Percentiles rank a stretch among this genome's conserved stretches.
Evolutionary conservation across 306 rosid genomes (phyloP).

Genomic region (Sesbania bispinosa): DNA sequence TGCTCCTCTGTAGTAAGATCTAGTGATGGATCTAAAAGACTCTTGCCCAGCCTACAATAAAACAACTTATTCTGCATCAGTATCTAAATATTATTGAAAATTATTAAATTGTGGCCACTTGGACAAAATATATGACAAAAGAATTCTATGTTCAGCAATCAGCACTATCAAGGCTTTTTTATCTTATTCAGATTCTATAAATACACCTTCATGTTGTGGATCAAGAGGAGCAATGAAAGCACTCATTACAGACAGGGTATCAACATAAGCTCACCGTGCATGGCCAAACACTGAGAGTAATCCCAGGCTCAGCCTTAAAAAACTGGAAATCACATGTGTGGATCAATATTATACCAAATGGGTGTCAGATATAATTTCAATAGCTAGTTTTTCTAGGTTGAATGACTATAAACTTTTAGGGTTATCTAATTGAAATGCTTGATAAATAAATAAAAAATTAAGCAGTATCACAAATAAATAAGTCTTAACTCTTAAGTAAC

Average conservation of each 20-base stretch:
- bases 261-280: neutral
- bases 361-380: neutral
- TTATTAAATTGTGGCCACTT: neutral
- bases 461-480: neutral
- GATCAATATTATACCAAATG: neutral
- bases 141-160: neutral
- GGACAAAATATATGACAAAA: neutral
- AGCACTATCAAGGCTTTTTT: neutral
- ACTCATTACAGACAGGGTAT: neutral
- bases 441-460: conserved; percentile 8
- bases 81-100: neutral
- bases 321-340: neutral
- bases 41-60: conserved; percentile 94
- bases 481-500: neutral
- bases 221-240: neutral
- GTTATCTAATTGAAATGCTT: neutral
- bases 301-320: neutral
- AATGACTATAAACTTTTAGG: neutral
- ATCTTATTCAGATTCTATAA: conserved; percentile 2
- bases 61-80: conserved; percentile 21
- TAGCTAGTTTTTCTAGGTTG: neutral
- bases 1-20: conserved; percentile 97
- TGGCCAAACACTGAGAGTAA: too few relatives aligned
- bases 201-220: neutral
- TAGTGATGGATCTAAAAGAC: conserved; percentile 93